phyloP scores from a whole-genome alignment of 768 basidiomycete genomes.

The Boletus pseudopeckii region DNA sequence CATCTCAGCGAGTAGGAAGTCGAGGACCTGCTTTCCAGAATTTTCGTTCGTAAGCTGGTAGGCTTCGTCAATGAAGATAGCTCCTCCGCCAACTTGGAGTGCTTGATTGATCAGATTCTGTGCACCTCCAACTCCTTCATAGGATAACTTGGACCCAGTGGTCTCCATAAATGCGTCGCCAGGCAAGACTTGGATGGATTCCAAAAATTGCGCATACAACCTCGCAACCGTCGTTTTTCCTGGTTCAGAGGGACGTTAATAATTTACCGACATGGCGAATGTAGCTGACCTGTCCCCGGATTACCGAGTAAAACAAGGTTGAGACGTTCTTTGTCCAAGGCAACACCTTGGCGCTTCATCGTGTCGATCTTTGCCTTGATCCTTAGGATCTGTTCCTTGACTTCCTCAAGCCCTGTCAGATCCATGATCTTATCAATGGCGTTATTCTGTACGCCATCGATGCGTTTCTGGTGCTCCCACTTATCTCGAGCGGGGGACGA shows the following conservation, averaged over 20 bases:
- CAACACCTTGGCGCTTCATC: conserved; percentile 45
- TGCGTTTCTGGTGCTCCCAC: conserved; percentile 36
- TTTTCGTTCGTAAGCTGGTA: conserved; percentile 55
- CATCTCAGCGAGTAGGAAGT: conserved; percentile 72
- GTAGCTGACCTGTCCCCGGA: conserved; percentile 72
- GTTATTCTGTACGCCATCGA: conserved; percentile 49
- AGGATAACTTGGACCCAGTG: conserved; percentile 56
- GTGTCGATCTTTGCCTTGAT: conserved; percentile 54
- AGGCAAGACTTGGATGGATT: conserved; percentile 52
- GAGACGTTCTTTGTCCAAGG: conserved; percentile 53
- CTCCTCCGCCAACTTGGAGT: conserved; percentile 54
- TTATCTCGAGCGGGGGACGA: conserved; percentile 12
- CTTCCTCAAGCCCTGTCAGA: conserved; percentile 62
- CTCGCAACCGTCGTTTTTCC: conserved; percentile 38
- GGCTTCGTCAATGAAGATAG: conserved; percentile 69
- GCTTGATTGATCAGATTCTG: conserved; percentile 40
- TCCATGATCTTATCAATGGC: conserved; percentile 64
- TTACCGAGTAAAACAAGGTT: conserved; percentile 64
- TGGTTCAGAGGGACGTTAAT: neutral
- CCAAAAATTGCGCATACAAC: conserved; percentile 58
- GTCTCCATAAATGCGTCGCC: conserved; percentile 57
- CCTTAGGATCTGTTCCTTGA: conserved; percentile 53
- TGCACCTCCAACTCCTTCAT: conserved; percentile 46
- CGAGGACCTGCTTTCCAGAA: conserved; percentile 56
- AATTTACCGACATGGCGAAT: conserved; percentile 18